Percentiles rank a stretch among this genome's conserved stretches.
Evolutionary conservation across 2,329 filamentous ascomycete genomes (phyloP).

Genomic region (Cercospora canescens): DNA sequence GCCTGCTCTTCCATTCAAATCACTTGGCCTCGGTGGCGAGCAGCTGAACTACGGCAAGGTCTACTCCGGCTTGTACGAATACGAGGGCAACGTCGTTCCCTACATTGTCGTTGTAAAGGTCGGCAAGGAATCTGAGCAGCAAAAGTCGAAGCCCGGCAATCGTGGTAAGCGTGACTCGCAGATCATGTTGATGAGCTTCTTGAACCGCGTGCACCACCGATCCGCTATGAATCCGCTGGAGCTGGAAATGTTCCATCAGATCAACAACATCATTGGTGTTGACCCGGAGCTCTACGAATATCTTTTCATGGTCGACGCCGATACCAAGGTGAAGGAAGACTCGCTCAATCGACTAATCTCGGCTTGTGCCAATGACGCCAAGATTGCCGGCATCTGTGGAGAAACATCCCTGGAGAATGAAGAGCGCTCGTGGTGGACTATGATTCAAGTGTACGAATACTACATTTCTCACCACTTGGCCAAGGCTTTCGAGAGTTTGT

Average conservation of each 20-base stretch:
- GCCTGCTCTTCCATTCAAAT: constrained; percentile 90
- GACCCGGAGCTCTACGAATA: constrained; percentile 98
- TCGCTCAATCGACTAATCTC: constrained; percentile 90
- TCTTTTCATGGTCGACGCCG: constrained; percentile 94
- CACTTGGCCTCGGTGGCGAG: constrained; percentile 81
- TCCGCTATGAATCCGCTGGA: constrained; percentile 93
- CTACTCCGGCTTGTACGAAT: constrained; percentile 96
- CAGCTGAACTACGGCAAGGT: constrained; percentile 99
- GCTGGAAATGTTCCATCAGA: constrained; percentile 97
- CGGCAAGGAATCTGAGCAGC: constrained; percentile 92
- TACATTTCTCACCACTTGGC: constrained; percentile 97
- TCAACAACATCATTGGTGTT: constrained; percentile 98
- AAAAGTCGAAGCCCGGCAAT: constrained; percentile 90
- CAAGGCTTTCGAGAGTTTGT: constrained; percentile 96
- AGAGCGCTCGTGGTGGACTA: constrained; percentile 95
- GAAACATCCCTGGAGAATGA: constrained; percentile 97
- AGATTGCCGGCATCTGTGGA: constrained; percentile 96
- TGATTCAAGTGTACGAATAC: constrained; percentile 99
- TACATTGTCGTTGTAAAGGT: constrained; percentile 96
- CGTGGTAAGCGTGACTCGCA: constrained; percentile 98
- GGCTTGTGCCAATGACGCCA: constrained; percentile 87
- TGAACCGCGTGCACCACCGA: constrained; percentile 95
- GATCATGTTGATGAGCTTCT: constrained; percentile 92
- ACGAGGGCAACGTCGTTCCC: constrained; percentile 94
- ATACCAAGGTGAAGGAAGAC: constrained; percentile 91